A percentile compares a stretch with the other conserved stretches of the same genome.
These are phyloP conservation scores for Trametes gibbosa DNA, from an alignment of 768 basidiomycete genomes.

Conservation along the genomic window DNA sequence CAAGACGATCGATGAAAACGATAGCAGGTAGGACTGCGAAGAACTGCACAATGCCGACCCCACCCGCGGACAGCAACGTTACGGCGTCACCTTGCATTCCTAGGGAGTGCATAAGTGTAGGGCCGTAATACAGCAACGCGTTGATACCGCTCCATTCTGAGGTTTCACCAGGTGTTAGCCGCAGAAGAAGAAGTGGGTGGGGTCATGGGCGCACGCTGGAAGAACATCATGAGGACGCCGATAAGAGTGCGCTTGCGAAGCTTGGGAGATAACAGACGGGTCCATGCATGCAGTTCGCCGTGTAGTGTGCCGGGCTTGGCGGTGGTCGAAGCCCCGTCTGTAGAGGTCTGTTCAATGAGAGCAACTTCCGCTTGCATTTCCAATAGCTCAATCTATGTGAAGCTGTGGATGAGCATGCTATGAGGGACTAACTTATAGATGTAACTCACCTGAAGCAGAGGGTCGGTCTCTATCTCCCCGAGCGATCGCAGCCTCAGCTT, in stretches of 20 bases:
- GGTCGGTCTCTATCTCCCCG: constrained; percentile 49
- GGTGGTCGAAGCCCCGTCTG: not conserved
- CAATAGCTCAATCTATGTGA: constrained; percentile 63
- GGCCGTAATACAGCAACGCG: constrained; percentile 80
- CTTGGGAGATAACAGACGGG: constrained; percentile 48
- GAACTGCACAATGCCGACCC: constrained; percentile 77
- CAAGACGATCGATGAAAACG: constrained; percentile 62
- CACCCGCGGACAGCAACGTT: constrained; percentile 69
- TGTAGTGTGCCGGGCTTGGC: constrained; percentile 19
- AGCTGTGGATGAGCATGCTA: not conserved
- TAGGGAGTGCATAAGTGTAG: constrained; percentile 61
- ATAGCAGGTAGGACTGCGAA: constrained; percentile 75
- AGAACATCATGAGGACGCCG: constrained; percentile 75
- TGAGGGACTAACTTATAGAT: not conserved
- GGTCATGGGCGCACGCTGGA: constrained; percentile 61
- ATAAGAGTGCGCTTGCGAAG: constrained; percentile 64
- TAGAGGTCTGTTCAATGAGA: constrained; percentile 42
- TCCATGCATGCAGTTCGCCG: constrained; percentile 50
- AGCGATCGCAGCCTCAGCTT: constrained; percentile 48
- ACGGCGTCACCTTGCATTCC: constrained; percentile 60
- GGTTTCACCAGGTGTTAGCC: not conserved
- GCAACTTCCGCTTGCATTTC: constrained; percentile 72
- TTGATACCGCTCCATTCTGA: constrained; percentile 88
- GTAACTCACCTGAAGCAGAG: constrained; percentile 44
- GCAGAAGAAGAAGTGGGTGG: not conserved